Percentiles rank a stretch among this genome's conserved stretches.
These are phyloP conservation scores for Apiotrichum domesticum DNA, from an alignment of 1,284 basidiomycete species.

Conservation along the genomic window DNA sequence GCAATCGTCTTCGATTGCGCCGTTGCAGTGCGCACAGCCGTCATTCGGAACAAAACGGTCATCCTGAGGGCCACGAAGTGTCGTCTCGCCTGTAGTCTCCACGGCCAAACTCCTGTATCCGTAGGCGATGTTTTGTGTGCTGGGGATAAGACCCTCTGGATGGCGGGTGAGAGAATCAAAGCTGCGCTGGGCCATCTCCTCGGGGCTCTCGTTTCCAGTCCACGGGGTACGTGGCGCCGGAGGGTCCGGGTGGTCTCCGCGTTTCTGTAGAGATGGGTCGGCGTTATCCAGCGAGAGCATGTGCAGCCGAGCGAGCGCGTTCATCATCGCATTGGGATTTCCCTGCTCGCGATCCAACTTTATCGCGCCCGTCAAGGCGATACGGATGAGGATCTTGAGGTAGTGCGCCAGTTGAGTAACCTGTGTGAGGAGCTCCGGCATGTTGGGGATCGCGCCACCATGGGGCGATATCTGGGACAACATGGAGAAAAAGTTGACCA, in stretches of 20 bases:
- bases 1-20: slow-evolving; percentile 96
- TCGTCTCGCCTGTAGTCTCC: slow-evolving; percentile 79
- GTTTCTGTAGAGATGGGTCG: slow-evolving; percentile 62
- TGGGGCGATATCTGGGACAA: slow-evolving; percentile 56
- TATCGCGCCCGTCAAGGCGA: slow-evolving; percentile 90
- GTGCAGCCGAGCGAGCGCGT: slow-evolving; percentile 87
- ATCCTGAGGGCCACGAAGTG: slow-evolving; percentile 53
- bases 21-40: slow-evolving; percentile 79
- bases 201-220: slow-evolving; percentile 22
- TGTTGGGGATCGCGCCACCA: slow-evolving; percentile 57
- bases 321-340: slow-evolving; percentile 73
- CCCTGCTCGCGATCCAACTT: slow-evolving; percentile 87
- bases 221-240: slow-evolving; percentile 8
- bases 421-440: slow-evolving; percentile 92
- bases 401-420: slow-evolving; percentile 98
- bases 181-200: slow-evolving; percentile 37
- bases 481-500: slow-evolving; percentile 95
- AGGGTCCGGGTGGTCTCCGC: slow-evolving; percentile 34
- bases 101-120: slow-evolving; percentile 77
- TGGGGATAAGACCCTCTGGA: slow-evolving; percentile 53
- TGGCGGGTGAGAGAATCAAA: slow-evolving; percentile 37
- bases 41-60: slow-evolving; percentile 54
- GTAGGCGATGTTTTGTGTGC: slow-evolving; percentile 65
- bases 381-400: slow-evolving; percentile 97
- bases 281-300: slow-evolving; percentile 81